Evolutionary conservation across 108 stramenopile genomes (phyloP).

Genomic region (Aurantiochytrium sp.): DNA sequence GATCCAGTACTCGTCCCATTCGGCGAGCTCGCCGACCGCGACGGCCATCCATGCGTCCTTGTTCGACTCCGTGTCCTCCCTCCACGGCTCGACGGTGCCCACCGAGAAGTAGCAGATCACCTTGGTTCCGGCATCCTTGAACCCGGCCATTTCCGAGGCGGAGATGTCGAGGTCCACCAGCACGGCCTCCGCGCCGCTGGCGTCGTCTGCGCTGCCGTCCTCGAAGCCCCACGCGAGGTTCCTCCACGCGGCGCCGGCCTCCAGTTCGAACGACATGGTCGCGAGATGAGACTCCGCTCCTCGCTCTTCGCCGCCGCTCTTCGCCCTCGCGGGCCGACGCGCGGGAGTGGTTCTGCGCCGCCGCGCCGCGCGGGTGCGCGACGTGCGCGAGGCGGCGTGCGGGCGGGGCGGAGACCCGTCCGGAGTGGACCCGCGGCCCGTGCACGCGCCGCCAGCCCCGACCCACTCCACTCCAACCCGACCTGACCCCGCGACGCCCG

Average conservation of each 20-base stretch:
- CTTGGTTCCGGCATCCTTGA: neutral
- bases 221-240: slow-evolving; percentile 15
- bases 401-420: no score
- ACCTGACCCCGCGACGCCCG: no score
- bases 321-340: no score
- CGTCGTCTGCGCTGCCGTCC: neutral
- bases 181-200: neutral
- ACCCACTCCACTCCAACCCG: no score
- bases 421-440: no score
- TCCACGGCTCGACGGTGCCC: neutral
- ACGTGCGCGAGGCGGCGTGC: no score
- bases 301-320: no score
- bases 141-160: neutral
- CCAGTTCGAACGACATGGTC: neutral
- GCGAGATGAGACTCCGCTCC: no score
- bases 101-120: slow-evolving; percentile 18
- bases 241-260: neutral
- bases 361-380: no score
- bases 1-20: slow-evolving; percentile 27
- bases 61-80: neutral
- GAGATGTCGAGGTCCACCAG: neutral
- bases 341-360: no score
- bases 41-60: neutral
- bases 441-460: no score
- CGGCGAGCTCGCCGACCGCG: neutral